Percentiles rank a stretch among this genome's conserved stretches.
These are phyloP conservation scores for Colletotrichum musae DNA, from an alignment of 2,329 filamentous ascomycete species.

Conservation along the genomic window DNA sequence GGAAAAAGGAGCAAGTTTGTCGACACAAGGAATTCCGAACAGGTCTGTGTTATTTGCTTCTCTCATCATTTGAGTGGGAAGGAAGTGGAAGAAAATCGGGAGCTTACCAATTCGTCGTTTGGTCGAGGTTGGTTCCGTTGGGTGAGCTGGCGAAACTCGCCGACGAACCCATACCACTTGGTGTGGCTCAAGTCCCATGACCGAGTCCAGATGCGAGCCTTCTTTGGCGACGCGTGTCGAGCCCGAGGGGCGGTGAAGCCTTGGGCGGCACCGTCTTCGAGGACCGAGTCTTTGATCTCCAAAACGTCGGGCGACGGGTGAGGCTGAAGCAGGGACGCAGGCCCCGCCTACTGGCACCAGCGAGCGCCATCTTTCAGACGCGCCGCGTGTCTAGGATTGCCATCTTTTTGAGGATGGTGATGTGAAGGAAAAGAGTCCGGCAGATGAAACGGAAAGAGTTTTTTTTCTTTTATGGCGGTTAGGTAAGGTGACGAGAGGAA, in stretches of 20 bases:
- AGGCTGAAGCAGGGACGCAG: background rate
- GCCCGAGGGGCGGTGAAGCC: background rate
- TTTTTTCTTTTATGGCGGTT: background rate
- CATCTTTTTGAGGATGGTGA: background rate
- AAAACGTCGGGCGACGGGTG: background rate
- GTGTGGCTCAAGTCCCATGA: too few species aligned
- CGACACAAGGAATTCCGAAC: slow-evolving; percentile 51
- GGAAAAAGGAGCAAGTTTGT: slow-evolving; percentile 46
- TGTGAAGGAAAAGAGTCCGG: background rate
- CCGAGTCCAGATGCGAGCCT: background rate
- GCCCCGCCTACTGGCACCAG: background rate
- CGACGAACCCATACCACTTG: too few species aligned
- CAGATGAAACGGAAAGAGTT: background rate
- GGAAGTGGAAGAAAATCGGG: too few species aligned
- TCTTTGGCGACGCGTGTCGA: background rate
- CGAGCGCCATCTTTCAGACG: background rate
- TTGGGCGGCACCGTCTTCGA: too few species aligned
- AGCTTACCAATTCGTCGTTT: slow-evolving; percentile 18
- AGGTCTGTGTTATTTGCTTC: slow-evolving; percentile 51
- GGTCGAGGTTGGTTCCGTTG: background rate
- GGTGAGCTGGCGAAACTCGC: background rate
- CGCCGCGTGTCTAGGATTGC: background rate
- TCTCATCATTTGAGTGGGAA: slow-evolving; percentile 48
- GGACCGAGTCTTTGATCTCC: background rate
- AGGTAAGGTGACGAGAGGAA: background rate